A percentile compares a stretch with the other conserved stretches of the same genome.
These are phyloP conservation scores for Hanseniaspora valbyensis DNA, from an alignment of 805 yeast species.

Conservation along the genomic window DNA sequence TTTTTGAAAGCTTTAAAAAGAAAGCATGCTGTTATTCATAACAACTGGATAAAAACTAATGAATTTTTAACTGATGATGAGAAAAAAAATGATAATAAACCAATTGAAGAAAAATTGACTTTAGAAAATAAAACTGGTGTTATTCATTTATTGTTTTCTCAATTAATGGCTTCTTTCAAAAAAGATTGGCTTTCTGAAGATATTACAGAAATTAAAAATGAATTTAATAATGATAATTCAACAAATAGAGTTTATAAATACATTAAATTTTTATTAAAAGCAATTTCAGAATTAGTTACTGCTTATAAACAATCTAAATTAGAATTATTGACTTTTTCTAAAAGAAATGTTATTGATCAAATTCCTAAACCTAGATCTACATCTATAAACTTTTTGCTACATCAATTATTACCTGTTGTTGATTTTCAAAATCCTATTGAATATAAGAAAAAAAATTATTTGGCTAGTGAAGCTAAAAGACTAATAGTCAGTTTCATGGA, in stretches of 20 bases:
- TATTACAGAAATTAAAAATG: constrained; percentile 20
- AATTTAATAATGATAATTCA: constrained; percentile 30
- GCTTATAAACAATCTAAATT: constrained; percentile 74
- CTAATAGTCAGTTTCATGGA: constrained; percentile 47
- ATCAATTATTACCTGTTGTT: constrained; percentile 54
- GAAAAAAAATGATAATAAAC: constrained; percentile 16
- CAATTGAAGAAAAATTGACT: constrained; percentile 20
- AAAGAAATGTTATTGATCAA: constrained; percentile 35
- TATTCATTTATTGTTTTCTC: constrained; percentile 50
- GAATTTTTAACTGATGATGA: constrained; percentile 17
- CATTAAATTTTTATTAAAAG: constrained; percentile 55
- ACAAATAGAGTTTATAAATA: constrained; percentile 52
- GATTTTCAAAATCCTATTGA: constrained; percentile 31
- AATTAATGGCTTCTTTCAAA: constrained; percentile 44
- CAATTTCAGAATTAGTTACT: constrained; percentile 57
- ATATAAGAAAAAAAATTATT: constrained; percentile 38
- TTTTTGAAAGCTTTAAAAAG: constrained; percentile 35
- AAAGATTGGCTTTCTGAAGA: constrained; percentile 36
- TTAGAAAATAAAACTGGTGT: constrained; percentile 40
- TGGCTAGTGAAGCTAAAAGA: constrained; percentile 41
- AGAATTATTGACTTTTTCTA: constrained; percentile 70
- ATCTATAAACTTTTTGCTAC: constrained; percentile 63
- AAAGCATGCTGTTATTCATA: neutral
- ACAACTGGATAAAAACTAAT: neutral
- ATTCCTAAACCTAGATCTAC: constrained; percentile 60